Percentiles rank a stretch among this genome's conserved stretches.
Evolutionary conservation across 2,329 filamentous ascomycete species (phyloP).

Genomic region (Sporothrix euskadiensis): DNA sequence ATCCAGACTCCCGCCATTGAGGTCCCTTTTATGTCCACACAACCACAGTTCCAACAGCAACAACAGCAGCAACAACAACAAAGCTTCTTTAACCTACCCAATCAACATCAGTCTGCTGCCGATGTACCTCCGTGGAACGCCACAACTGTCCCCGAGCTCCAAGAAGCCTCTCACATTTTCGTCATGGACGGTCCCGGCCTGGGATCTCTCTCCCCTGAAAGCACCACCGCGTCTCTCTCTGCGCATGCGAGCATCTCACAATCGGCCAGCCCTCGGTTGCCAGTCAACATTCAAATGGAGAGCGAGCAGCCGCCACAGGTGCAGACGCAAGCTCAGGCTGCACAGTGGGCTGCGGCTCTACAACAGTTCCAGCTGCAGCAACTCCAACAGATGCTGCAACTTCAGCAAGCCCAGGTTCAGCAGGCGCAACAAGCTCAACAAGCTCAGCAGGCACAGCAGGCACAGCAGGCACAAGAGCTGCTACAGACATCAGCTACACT

Average conservation of each 20-base stretch:
- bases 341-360: slow-evolving; percentile 12
- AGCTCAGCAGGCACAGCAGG: background rate
- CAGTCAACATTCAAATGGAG: slow-evolving; percentile 36
- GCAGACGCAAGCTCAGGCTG: slow-evolving; percentile 33
- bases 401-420: slow-evolving; percentile 20
- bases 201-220: slow-evolving; percentile 40
- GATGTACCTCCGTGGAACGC: slow-evolving; percentile 49
- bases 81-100: slow-evolving; percentile 42
- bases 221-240: slow-evolving; percentile 30
- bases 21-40: background rate
- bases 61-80: slow-evolving; percentile 36
- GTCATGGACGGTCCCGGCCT: slow-evolving; percentile 43
- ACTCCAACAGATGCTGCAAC: slow-evolving; percentile 15
- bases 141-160: slow-evolving; percentile 40
- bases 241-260: slow-evolving; percentile 32
- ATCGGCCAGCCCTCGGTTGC: slow-evolving; percentile 40
- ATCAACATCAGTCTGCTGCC: slow-evolving; percentile 41
- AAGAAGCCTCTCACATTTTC: slow-evolving; percentile 38
- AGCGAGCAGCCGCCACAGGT: slow-evolving; percentile 19
- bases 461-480: slow-evolving; percentile 1
- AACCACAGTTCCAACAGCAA: background rate
- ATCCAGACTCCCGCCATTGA: background rate
- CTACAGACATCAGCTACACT: slow-evolving; percentile 14
- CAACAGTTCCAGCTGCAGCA: slow-evolving; percentile 28
- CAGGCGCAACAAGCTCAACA: slow-evolving; percentile 12